A percentile compares a stretch with the other conserved stretches of the same genome.
These are phyloP conservation scores for Leishmania turanica DNA, from an alignment of 208 protist species.

Conservation along the genomic window DNA sequence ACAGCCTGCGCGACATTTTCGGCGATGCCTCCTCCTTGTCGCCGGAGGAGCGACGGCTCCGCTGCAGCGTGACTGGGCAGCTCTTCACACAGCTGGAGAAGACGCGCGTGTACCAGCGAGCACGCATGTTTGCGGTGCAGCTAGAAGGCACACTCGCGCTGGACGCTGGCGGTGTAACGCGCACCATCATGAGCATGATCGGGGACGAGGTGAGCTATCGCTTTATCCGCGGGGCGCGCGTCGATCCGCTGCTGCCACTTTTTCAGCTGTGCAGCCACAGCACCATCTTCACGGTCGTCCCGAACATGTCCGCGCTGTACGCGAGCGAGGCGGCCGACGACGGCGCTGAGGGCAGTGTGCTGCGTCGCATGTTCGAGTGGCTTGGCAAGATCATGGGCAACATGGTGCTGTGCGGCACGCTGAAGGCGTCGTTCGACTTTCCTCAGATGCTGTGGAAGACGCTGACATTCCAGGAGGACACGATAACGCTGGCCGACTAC, in stretches of 20 bases:
- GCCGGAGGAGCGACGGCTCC: constrained; percentile 15
- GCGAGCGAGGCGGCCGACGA: constrained; percentile 44
- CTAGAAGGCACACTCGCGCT: constrained; percentile 60
- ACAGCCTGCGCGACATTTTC: constrained; percentile 10
- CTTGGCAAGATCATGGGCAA: constrained; percentile 90
- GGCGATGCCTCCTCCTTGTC: constrained; percentile 6
- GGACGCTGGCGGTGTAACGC: constrained; percentile 87
- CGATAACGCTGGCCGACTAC: constrained; percentile 77
- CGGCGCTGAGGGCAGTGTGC: constrained; percentile 38
- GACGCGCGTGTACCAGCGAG: constrained; percentile 66
- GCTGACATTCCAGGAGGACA: constrained; percentile 66
- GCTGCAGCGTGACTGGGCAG: constrained; percentile 52
- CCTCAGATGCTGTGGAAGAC: constrained; percentile 90
- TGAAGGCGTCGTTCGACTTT: constrained; percentile 72
- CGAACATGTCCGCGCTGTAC: constrained; percentile 74
- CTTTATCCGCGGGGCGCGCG: constrained; percentile 42
- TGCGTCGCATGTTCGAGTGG: constrained; percentile 64
- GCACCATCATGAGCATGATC: constrained; percentile 84
- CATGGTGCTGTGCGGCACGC: constrained; percentile 76
- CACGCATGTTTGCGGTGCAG: constrained; percentile 81
- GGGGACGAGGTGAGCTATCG: constrained; percentile 85
- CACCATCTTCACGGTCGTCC: constrained; percentile 82
- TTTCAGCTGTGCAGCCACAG: constrained; percentile 82
- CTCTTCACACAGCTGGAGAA: constrained; percentile 74
- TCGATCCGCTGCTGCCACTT: constrained; percentile 77